phyloP scores from a whole-genome alignment of 495 filamentous ascomycete species.

The Opeltia flavorubescens region DNA sequence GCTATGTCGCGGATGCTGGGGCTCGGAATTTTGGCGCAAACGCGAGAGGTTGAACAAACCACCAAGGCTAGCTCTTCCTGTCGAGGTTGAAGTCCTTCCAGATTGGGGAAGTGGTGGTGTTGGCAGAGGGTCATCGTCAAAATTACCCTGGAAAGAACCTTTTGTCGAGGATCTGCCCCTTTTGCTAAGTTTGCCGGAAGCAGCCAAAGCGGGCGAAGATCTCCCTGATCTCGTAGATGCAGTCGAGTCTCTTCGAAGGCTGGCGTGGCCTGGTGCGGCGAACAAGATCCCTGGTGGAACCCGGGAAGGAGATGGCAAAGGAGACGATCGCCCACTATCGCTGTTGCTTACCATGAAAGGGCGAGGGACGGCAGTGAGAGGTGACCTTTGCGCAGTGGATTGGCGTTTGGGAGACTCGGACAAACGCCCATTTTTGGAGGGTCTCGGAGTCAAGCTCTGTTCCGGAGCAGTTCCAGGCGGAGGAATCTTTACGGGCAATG shows the following conservation, averaged over 20 bases:
- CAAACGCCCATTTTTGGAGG: constrained; percentile 3
- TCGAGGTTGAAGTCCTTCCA: constrained; percentile 66
- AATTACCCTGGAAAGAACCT: constrained; percentile 50
- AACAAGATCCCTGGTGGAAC: constrained; percentile 21
- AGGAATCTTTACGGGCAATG: constrained; percentile 56
- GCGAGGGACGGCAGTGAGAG: constrained; percentile 19
- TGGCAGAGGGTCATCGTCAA: constrained; percentile 40
- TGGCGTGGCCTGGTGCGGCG: constrained; percentile 19
- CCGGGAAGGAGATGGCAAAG: constrained; percentile 42
- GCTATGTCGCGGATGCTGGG: constrained; percentile 44
- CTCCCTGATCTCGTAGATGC: constrained; percentile 50
- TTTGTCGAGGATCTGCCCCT: constrained; percentile 81
- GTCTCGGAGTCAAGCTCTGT: constrained; percentile 13
- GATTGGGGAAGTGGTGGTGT: constrained; percentile 45
- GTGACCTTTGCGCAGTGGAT: constrained; percentile 15
- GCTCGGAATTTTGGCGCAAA: constrained; percentile 65
- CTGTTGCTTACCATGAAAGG: constrained; percentile 20
- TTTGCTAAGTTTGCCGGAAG: constrained; percentile 35
- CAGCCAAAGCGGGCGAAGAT: constrained; percentile 51
- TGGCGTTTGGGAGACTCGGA: constrained; percentile 10
- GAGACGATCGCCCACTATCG: constrained; percentile 30
- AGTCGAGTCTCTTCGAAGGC: constrained; percentile 45
- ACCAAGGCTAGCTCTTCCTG: constrained; percentile 77
- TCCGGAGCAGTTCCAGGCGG: constrained; percentile 12
- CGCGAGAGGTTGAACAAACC: constrained; percentile 68